Percentiles rank a stretch among this genome's conserved stretches.
phyloP scores from a whole-genome alignment of 176 grass and related monocot genomes.

The Hordeum vulgare region DNA sequence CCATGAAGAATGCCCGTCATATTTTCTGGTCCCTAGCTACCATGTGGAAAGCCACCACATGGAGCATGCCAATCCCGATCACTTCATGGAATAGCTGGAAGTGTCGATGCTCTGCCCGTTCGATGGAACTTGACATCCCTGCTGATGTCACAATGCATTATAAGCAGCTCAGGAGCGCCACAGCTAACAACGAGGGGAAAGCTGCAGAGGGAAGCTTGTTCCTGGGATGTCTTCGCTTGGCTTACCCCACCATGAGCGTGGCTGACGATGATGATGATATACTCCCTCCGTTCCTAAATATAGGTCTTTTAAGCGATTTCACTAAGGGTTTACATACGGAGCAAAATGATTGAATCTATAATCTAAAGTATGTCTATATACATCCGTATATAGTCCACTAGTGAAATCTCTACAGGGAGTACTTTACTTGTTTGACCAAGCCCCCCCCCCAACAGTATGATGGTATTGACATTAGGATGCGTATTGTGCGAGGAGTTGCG shows the following conservation, averaged over 20 bases:
- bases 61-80: background rate
- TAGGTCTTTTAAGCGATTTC: too few relatives aligned
- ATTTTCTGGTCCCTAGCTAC: background rate
- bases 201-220: background rate
- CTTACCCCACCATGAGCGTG: background rate
- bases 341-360: too few relatives aligned
- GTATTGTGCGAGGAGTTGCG: too few relatives aligned
- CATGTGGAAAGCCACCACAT: background rate
- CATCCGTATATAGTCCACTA: too few relatives aligned
- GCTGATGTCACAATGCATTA: background rate
- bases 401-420: too few relatives aligned
- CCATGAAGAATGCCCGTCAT: background rate
- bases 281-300: too few relatives aligned
- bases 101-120: background rate
- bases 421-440: too few relatives aligned
- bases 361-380: too few relatives aligned
- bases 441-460: too few relatives aligned
- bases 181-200: background rate
- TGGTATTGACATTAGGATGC: too few relatives aligned
- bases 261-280: too few relatives aligned
- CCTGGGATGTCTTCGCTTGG: background rate
- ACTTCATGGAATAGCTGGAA: background rate
- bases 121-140: background rate
- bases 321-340: too few relatives aligned
- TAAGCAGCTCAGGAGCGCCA: background rate